Base-by-base conservation (phyloP, 192 early-diverging fungal species). In the Geranomyces variabilis region DNA sequence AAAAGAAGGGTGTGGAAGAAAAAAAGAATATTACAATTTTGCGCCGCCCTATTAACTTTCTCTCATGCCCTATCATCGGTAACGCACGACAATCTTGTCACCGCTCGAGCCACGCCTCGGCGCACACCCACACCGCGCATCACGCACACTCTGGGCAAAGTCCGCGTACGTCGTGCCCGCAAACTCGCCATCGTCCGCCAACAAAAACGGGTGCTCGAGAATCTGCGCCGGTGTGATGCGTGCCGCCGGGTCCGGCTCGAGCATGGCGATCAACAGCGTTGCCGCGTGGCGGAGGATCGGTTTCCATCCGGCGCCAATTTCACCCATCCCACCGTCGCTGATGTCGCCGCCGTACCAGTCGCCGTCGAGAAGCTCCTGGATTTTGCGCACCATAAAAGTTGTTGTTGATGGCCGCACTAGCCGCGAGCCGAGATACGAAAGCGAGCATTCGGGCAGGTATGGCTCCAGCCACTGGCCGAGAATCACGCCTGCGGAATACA, bases 391-490 rank as follows among this genome's bases (percentile, higher is more conserved):
- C 66, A 90, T 87, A 59, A 75, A 71, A 44, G 89, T 85, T 7
- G 90, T 93, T 17, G 89, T 92, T 67, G 88, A 80, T 0, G 78
- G 70, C n/a, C 89, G 79, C 9, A 92, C 81, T 45, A 88, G 80
- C 31, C 84, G 83, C 22, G 86, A 87, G 41, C 92, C 91, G 64
- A 93, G 86, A 80, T 89, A 83, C 9, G 87, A 83, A 46, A 93
- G 77, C 34, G 81, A 79, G 30, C 80, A 76, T 41, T 41, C 83
- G 1, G 88, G 89, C 48, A 93, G 69, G 63, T 87, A 93, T 46
- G 83, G 80, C 74, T 93, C 89, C 55, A 93, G 78, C 88, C 88
- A 85, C 84, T 88, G 86, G 22, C 92, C 92, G 14, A 91, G 62
- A 10, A 93, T 83, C 33, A 90, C 75, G 53, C 92, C 92, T 0